These are phyloP conservation scores for Diutina neorugosa DNA, from an alignment of 1,139 yeast species.

Conservation along the genomic window DNA sequence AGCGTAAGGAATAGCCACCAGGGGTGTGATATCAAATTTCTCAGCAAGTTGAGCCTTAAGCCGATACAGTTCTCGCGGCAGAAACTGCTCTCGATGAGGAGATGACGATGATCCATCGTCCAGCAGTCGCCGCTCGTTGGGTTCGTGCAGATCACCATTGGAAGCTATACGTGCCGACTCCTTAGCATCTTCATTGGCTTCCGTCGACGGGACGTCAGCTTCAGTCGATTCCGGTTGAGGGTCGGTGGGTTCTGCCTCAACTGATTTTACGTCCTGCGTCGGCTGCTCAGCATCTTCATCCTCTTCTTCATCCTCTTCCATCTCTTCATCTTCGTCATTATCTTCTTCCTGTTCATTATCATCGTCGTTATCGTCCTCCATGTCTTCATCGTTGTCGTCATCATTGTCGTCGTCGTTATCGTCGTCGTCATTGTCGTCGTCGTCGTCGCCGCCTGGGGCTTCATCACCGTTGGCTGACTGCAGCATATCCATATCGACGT, in stretches of 20 bases:
- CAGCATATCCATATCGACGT: conserved; percentile 9
- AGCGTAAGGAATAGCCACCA: conserved; percentile 63
- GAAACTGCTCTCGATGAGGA: neutral
- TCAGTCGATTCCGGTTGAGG: neutral
- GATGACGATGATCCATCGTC: neutral
- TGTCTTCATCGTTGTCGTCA: conserved; percentile 5
- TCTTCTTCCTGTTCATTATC: neutral
- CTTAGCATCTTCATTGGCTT: neutral
- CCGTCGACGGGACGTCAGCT: neutral
- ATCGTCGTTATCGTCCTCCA: conserved; percentile 2
- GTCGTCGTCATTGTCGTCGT: conserved; percentile 5
- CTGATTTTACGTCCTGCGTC: neutral
- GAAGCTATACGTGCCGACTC: neutral
- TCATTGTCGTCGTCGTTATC: conserved; percentile 7
- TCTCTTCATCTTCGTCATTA: conserved; percentile 3
- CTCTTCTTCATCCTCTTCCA: conserved; percentile 4
- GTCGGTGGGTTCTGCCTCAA: neutral
- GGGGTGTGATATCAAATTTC: conserved; percentile 48
- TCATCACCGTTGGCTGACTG: conserved; percentile 9
- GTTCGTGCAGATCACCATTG: neutral
- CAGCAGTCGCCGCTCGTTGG: conserved; percentile 6
- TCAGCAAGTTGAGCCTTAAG: conserved; percentile 25
- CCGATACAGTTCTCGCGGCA: neutral
- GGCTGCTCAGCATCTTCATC: conserved; percentile 1
- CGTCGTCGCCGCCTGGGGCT: conserved; percentile 10